Conservation (phyloP, 1,284 basidiomycete genomes). For the Anthracocystis walkeri region DNA sequence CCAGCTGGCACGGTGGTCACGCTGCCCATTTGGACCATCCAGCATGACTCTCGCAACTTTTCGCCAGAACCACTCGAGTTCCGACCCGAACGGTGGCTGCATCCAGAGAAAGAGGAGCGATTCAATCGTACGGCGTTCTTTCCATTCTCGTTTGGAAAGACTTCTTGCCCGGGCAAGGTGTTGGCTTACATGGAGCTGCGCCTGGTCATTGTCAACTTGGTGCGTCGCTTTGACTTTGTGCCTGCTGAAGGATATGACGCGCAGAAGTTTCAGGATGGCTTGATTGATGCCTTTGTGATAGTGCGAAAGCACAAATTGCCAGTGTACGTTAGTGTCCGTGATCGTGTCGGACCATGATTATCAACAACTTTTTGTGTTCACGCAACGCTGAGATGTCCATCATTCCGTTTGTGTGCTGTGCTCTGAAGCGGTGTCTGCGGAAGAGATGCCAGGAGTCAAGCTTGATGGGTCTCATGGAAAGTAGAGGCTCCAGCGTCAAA, state of each 20-base stretch:
- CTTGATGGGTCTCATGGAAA: neutral
- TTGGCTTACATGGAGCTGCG: conserved; percentile 44
- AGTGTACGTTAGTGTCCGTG: conserved; percentile 13
- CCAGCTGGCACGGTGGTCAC: conserved; percentile 32
- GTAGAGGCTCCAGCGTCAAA: too few species aligned
- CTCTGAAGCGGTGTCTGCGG: neutral
- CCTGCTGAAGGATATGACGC: conserved; percentile 21
- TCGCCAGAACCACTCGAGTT: conserved; percentile 32
- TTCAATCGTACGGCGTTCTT: conserved; percentile 38
- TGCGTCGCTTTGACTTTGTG: conserved; percentile 35
- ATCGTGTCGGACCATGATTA: conserved; percentile 20
- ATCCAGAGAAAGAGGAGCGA: conserved; percentile 20
- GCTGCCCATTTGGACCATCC: conserved; percentile 36
- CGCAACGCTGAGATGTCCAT: neutral
- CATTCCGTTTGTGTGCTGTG: neutral
- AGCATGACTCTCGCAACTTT: conserved; percentile 43
- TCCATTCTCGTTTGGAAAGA: conserved; percentile 46
- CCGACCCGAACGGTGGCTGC: conserved; percentile 35
- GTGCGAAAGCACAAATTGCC: conserved; percentile 26
- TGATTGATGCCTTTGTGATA: conserved; percentile 19
- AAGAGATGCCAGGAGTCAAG: too few species aligned
- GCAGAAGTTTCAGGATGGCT: conserved; percentile 23
- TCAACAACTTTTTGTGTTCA: too few species aligned
- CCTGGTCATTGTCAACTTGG: conserved; percentile 26
- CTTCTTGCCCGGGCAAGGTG: conserved; percentile 36